Conservation (phyloP, 2,329 filamentous ascomycete genomes). For the Aciculosporium take region DNA sequence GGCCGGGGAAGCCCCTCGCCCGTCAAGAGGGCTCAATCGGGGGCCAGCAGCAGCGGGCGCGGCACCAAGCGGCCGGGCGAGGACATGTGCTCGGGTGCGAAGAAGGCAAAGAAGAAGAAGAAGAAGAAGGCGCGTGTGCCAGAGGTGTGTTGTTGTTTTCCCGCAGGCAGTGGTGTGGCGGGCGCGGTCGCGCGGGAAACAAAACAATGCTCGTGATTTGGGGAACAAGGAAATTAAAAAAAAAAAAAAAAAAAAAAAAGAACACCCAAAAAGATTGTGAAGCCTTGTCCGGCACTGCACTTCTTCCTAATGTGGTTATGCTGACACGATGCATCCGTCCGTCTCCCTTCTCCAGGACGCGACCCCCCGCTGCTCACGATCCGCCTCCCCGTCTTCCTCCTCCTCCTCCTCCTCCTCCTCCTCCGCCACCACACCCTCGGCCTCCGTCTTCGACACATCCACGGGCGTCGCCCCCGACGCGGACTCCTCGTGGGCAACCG, state of each 20-base stretch:
- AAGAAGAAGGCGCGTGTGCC: constrained; percentile 22
- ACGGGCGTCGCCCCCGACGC: constrained; percentile 30
- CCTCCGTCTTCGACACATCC: constrained; percentile 37
- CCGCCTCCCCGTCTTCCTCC: constrained; percentile 27
- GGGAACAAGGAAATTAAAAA: background rate
- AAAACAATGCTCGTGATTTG: background rate
- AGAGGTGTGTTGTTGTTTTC: constrained; percentile 13
- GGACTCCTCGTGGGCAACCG: constrained; percentile 34
- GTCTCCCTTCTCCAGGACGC: constrained; percentile 2
- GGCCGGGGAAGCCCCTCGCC: constrained; percentile 6
- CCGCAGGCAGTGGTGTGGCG: too few species aligned
- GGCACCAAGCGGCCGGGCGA: constrained; percentile 15
- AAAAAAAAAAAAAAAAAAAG: background rate
- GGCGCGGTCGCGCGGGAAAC: too few species aligned
- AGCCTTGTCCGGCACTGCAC: too few species aligned
- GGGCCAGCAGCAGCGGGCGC: too few species aligned
- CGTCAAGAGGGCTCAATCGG: constrained; percentile 8
- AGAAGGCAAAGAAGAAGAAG: too few species aligned
- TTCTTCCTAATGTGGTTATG: too few species aligned
- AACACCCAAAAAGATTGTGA: too few species aligned
- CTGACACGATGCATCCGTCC: too few species aligned
- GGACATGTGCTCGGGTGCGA: constrained; percentile 10
- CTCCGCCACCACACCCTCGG: too few species aligned
- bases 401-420: constrained; percentile 36
- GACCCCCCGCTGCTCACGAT: constrained; percentile 12